phyloP scores from a whole-genome alignment of 2,329 filamentous ascomycete species.

The Alternaria novae-zelandiae region DNA sequence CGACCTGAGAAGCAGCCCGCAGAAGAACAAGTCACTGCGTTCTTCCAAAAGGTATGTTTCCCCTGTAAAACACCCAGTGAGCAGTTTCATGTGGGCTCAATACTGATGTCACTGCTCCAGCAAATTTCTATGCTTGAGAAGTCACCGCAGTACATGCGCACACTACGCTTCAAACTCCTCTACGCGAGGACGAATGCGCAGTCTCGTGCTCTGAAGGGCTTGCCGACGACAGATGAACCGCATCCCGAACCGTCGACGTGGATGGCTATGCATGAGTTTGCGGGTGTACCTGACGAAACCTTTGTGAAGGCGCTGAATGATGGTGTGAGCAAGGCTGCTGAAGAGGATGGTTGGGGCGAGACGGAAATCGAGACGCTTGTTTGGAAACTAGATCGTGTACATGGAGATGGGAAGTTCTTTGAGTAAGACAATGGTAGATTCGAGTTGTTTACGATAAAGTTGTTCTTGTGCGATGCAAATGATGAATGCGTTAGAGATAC shows the following conservation, averaged over 20 bases:
- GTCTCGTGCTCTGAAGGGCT: slow-evolving; percentile 35
- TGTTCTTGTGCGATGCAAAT: no score
- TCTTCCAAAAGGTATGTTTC: slow-evolving; percentile 17
- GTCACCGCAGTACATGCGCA: slow-evolving; percentile 27
- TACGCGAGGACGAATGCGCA: slow-evolving; percentile 41
- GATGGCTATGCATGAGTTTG: slow-evolving; percentile 38
- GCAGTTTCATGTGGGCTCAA: no score
- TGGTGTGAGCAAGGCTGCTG: background rate
- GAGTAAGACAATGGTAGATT: background rate
- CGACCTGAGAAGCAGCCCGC: slow-evolving; percentile 16
- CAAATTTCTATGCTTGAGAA: slow-evolving; percentile 21
- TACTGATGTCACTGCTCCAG: background rate
- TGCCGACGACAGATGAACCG: slow-evolving; percentile 31
- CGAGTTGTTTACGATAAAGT: background rate
- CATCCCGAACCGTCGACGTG: slow-evolving; percentile 33
- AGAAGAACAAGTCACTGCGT: slow-evolving; percentile 18
- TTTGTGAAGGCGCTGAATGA: slow-evolving; percentile 15
- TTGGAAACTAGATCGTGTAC: slow-evolving; percentile 5
- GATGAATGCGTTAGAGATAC: no score
- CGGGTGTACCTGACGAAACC: slow-evolving; percentile 7
- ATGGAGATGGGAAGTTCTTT: slow-evolving; percentile 8
- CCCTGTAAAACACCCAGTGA: no score
- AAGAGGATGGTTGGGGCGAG: background rate
- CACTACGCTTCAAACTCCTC: slow-evolving; percentile 28
- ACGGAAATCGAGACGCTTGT: background rate